Conservation (phyloP, 164 flowering plant genomes). For the Kalanchoe fedtschenkoi region DNA sequence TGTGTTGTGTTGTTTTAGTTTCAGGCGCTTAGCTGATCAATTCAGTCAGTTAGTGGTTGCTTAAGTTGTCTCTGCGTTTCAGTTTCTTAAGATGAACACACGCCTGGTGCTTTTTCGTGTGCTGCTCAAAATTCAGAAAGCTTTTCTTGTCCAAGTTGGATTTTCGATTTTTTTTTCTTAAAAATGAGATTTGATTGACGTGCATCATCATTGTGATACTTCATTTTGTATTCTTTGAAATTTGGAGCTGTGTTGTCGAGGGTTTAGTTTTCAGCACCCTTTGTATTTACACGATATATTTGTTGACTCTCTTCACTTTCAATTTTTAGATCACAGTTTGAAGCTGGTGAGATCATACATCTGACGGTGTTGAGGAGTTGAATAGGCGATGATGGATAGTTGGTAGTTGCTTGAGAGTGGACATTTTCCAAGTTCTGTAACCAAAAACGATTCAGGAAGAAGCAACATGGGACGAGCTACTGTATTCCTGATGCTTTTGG, state of each 20-base stretch:
- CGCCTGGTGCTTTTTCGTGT: too few species aligned
- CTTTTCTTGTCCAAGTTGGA: background rate
- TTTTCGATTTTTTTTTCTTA: background rate
- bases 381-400: background rate
- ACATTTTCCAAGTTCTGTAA: background rate
- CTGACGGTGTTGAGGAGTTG: background rate
- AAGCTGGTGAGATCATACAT: too few species aligned
- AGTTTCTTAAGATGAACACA: background rate
- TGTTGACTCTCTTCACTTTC: background rate
- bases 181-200: background rate
- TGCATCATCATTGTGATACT: background rate
- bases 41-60: too few species aligned
- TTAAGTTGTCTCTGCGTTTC: background rate
- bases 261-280: too few species aligned
- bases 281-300: too few species aligned
- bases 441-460: constrained; percentile 11
- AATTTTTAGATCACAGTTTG: background rate
- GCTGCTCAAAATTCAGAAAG: too few species aligned
- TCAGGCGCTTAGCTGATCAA: background rate
- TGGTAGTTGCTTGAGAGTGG: background rate
- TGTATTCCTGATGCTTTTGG: constrained; percentile 32
- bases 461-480: constrained; percentile 40
- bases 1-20: background rate
- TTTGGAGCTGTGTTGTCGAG: background rate
- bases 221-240: too few species aligned